Evolutionary conservation across 768 basidiomycete species (phyloP), one percentile per base, ranked within the genome.

Genomic region (Pseudohyphozyma bogoriensis): DNA sequence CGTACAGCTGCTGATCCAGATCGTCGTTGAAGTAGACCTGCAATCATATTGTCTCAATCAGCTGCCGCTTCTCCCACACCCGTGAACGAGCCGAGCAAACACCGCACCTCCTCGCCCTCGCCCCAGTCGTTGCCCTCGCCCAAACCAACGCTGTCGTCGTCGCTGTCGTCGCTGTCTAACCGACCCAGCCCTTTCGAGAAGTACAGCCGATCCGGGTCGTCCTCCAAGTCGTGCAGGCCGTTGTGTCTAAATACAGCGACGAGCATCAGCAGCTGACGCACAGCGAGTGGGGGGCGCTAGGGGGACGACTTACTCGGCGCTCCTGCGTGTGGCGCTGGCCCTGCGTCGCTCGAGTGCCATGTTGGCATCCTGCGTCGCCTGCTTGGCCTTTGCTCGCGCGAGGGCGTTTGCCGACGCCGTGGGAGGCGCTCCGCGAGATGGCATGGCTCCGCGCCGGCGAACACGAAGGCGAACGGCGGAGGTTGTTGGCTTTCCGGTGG

Each of bases 121-220:
- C 57, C 60, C 61, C 60, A 56, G 15, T 39, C 33, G 37, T 59
- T 56, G 11, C 56, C 65, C 8, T 66, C 60, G 1, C 52, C 60
- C 18, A 58, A 37, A 0, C 40, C 58, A n/a, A 59, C 60, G 33
- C 58, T 59, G 39, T 59, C 65, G 16, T 60, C 59, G 47, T 64
- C 68, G 3, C 55, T 55, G 37, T 63, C 56, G 36, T 64, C 62
- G 28, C 52, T 59, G 7, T 81, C 79, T 64, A 86, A 79, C 42
- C 84, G 82, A 1, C 79, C 81, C 9, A 85, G 74, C 20, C 85
- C 86, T 52, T 81, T 79, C 70, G 86, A 83, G 72, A 84, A 85
- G 73, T 86, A 87, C 70, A 88, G 84, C 65, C 81, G 83, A 71
- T 89, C 87, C n/a, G 86, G 85, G 71, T 89, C 87, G 68, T 83